Conservation (phyloP, 148 eudicot species). For the Rhododendron williamsianum region DNA sequence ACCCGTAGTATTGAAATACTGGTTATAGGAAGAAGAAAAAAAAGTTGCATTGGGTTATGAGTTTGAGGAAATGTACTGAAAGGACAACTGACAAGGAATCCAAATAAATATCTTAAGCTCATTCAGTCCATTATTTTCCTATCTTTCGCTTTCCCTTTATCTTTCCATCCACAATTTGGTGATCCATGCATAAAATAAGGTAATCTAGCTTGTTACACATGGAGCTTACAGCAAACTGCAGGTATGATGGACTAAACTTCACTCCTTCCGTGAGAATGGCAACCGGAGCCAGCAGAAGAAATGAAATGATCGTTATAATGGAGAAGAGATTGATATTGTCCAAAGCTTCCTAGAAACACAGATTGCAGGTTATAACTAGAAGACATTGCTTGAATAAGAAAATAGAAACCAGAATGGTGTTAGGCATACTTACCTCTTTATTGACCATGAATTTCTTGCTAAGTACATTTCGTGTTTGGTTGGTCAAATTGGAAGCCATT, state of each 20-base stretch:
- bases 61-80: neutral
- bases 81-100: neutral
- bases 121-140: neutral
- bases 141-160: neutral
- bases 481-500: conserved; percentile 92
- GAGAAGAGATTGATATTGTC: conserved; percentile 91
- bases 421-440: conserved; percentile 45
- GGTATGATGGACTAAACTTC: conserved; percentile 62
- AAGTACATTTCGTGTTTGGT: conserved; percentile 87
- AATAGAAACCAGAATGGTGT: neutral
- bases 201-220: neutral
- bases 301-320: conserved; percentile 60
- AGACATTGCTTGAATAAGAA: neutral
- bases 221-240: conserved; percentile 46
- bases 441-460: conserved; percentile 86
- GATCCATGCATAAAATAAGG: neutral
- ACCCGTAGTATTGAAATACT: neutral
- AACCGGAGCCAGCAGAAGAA: conserved; percentile 47
- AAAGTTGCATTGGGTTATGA: neutral
- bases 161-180: neutral
- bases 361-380: neutral
- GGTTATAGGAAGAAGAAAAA: too few species aligned
- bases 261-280: conserved; percentile 65
- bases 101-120: neutral
- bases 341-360: conserved; percentile 47